Base-by-base conservation (phyloP, 306 rosid genomes). In the Biancaea sappan region DNA sequence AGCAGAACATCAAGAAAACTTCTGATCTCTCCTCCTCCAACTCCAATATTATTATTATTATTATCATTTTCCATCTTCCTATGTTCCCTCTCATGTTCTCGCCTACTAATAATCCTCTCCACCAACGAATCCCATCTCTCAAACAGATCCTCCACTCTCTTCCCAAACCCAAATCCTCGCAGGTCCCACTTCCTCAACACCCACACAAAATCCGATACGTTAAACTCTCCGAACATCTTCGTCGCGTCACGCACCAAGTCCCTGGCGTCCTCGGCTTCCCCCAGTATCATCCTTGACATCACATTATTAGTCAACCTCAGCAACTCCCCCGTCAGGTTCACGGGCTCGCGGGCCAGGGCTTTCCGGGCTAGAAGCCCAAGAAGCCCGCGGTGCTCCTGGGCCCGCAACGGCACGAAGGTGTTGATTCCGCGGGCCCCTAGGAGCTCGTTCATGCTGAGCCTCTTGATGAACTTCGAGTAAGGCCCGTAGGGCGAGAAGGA, bases 401-500 rank as follows among this genome's bases (percentile, higher is more conserved):
- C 56, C 7, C 83, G 52, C 1, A 82, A 15, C 0, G 24, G 11
- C 3, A 11, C 22, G 14, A 68, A 76, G 4, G 21, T 21, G 51
- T 18, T 29, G 3, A 74, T 26, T 1, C 47, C 71, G 1, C 73
- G 60, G 12, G 38, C 35, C 4, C 81, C 50, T 0, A 85, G 56
- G 22, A 71, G 82, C 72, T 82, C 73, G 8, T 38, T 72, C 43
- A 48, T 32, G 73, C 57, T 72, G 9, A 79, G 43, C 68, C 62
- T 83, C 65, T 59, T 59, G 14, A 59, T 32, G 81, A 70, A 11
- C 54, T 66, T 76, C 79, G 77, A 78, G 44, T 78, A 78, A 6
- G 77, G 74, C 2, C 72, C 84, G 1, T 53, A 60, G 28, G 88
- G 86, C 3, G 71, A 62, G 40, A 75, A 75, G 28, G 84, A 80